Evolutionary conservation across 2,329 filamentous ascomycete species (phyloP), one percentile per base, ranked within the genome.

Genomic region (Penicillium sp.): DNA sequence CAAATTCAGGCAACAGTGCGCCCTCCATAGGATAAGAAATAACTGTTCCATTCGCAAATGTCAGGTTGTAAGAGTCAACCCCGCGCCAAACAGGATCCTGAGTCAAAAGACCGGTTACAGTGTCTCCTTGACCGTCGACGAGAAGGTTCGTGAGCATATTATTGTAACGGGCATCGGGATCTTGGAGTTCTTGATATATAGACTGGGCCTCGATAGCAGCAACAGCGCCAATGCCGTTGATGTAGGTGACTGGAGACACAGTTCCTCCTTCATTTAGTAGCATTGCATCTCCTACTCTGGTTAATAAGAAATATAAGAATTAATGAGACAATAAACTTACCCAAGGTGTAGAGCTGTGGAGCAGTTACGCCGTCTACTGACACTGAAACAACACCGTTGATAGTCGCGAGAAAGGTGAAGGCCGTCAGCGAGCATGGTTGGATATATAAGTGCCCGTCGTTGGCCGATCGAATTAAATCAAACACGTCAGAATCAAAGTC

Each of bases 371-470:
- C 52, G 20, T 55, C 46, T 3, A 18, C 18, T 9, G 52, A 55
- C 40, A 49, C 4, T 8, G 52, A 55, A 12, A 20, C 11, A 18
- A 49, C 11, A 12, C 47, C 33, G 14, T 21, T 14, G 16, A 30
- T n/a, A 5, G 23, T 58, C 21, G 63, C 57, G 5, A 52, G 35
- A 64, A 79, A 84, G 1, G 75, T 71, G 51, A 87, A 84, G 5
- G 71, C 61, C 1, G 58, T 56, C n/a, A 64, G 53, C 1, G 71
- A 71, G 48, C 66, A 70, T 16, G 68, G 60, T 5, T 62, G 47
- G 23, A 68, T 65, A 14, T 9, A 43, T 14, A 75, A 62, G 64
- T 90, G 87, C 1, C 85, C 84, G 65, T 90, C 86, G 62, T 88
- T 84, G 3, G 82, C 81, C 1, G 74, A 74, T 23, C 77, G 75